phyloP scores from a whole-genome alignment of 2,329 filamentous ascomycete species.

The Diaporthe vaccinii region DNA sequence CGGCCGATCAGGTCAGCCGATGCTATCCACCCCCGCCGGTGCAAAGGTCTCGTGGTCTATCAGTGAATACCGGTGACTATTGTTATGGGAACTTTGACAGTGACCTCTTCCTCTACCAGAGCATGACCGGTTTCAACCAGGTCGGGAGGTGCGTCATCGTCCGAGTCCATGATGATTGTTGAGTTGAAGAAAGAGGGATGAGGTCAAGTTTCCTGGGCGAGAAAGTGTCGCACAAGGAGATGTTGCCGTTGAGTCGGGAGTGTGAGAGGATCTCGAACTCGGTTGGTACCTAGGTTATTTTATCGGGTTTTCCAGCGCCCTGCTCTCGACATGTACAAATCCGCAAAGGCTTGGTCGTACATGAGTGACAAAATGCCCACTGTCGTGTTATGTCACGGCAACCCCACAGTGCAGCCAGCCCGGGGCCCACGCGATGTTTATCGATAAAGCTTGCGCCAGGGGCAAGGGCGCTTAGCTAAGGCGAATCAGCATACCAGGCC shows the following conservation, averaged over 20 bases:
- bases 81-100: slow-evolving; percentile 82
- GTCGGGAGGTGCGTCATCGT: slow-evolving; percentile 77
- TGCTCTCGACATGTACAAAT: slow-evolving; percentile 10
- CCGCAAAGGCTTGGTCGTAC: background rate
- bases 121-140: slow-evolving; percentile 64
- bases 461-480: slow-evolving; percentile 31
- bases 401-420: slow-evolving; percentile 9
- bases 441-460: slow-evolving; percentile 33
- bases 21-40: background rate
- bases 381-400: slow-evolving; percentile 14
- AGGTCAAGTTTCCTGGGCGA: background rate
- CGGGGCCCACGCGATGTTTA: background rate
- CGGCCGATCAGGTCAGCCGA: slow-evolving; percentile 1
- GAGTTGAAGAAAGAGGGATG: background rate
- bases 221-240: background rate
- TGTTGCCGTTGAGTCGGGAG: background rate
- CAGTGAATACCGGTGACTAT: slow-evolving; percentile 78
- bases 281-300: background rate
- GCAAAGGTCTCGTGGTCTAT: background rate
- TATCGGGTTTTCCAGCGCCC: background rate
- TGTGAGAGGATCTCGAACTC: background rate
- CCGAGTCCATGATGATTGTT: slow-evolving; percentile 66
- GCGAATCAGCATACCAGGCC: slow-evolving; percentile 19
- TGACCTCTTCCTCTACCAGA: slow-evolving; percentile 62
- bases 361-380: background rate